Evolutionary conservation across 306 rosid genomes (phyloP), one percentile per base, ranked within the genome.

Genomic region (Ochetophila trinervis): DNA sequence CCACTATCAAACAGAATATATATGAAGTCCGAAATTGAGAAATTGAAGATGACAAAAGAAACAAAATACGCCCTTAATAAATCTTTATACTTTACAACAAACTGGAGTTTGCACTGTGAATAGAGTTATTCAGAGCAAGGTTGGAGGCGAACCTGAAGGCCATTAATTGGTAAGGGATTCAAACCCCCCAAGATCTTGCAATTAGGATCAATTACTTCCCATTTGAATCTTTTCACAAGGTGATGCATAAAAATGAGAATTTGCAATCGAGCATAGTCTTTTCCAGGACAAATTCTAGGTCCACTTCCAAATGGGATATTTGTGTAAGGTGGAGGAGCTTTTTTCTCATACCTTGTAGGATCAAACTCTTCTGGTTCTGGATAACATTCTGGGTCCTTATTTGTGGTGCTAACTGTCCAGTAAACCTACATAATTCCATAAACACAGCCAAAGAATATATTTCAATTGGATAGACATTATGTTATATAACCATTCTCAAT

Each of bases 221-320:
- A 85, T 60, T 80, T 82, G 84, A 80, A 77, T 16, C 59, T 48
- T 52, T 68, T 82, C 18, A 85, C 84, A 0, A 85, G 37, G 15
- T 78, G 57, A 65, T 82, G 91, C 74, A 82, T 53, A 40, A 78
- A 85, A 63, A 66, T 78, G 12, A 82, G 80, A 45, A 80, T 76
- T 71, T 79, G 78, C 8, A 85, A 72, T 49, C 83, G 67, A 8
- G 90, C 83, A 59, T 74, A 82, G 66, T 85, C 90, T 63, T 74
- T 79, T 16, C 91, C 91, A 59, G 78, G 69, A 66, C 88, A 85
- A 76, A 82, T 79, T 68, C 87, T 44, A 27, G 90, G 90, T 13
- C 91, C 84, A 44, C 87, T 78, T 52, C 84, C 91, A 44, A 85
- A 85, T 45, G 87, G 85, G 67, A 73, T 74, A 14, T 53, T 68